Conservation (phyloP, 371 early-diverging fungal genomes). For the Syncephalastrum sp. region DNA sequence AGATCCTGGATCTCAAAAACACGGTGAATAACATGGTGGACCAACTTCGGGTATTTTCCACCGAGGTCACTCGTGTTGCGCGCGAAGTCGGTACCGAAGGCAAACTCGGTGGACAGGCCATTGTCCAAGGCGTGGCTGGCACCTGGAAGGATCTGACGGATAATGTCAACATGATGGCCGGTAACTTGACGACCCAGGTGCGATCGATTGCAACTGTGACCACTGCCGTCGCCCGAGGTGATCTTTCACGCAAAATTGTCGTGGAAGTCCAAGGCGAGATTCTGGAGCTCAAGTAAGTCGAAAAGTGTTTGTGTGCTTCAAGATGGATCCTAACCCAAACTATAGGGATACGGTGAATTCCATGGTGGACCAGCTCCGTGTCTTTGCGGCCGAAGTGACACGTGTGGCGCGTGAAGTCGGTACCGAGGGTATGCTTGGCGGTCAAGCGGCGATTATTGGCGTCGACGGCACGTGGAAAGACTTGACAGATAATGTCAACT, state of each 20-base stretch:
- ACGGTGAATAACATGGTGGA: constrained; percentile 65
- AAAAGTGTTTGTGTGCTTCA: background rate
- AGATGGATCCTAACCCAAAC: constrained; percentile 22
- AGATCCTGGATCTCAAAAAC: constrained; percentile 59
- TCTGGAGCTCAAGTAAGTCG: constrained; percentile 33
- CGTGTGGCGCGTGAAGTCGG: constrained; percentile 62
- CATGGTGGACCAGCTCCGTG: constrained; percentile 33
- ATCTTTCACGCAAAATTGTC: constrained; percentile 29
- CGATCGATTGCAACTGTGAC: constrained; percentile 42
- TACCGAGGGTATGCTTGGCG: constrained; percentile 60
- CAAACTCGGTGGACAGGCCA: constrained; percentile 41
- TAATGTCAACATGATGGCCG: constrained; percentile 41
- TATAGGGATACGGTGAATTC: constrained; percentile 29
- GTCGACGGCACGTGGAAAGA: constrained; percentile 75
- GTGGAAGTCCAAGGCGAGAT: constrained; percentile 40
- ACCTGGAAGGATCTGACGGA: constrained; percentile 40
- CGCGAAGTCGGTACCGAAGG: constrained; percentile 53
- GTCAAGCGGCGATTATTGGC: constrained; percentile 53
- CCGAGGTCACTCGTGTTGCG: constrained; percentile 45
- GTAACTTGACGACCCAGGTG: constrained; percentile 47
- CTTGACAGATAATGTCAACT: constrained; percentile 62
- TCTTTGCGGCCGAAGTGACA: constrained; percentile 51
- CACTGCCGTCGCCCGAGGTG: constrained; percentile 38
- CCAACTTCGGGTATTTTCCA: constrained; percentile 38
- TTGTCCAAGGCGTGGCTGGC: constrained; percentile 38